Evolutionary conservation across 2,329 filamentous ascomycete species (phyloP).

Genomic region (Neonectria punicea): DNA sequence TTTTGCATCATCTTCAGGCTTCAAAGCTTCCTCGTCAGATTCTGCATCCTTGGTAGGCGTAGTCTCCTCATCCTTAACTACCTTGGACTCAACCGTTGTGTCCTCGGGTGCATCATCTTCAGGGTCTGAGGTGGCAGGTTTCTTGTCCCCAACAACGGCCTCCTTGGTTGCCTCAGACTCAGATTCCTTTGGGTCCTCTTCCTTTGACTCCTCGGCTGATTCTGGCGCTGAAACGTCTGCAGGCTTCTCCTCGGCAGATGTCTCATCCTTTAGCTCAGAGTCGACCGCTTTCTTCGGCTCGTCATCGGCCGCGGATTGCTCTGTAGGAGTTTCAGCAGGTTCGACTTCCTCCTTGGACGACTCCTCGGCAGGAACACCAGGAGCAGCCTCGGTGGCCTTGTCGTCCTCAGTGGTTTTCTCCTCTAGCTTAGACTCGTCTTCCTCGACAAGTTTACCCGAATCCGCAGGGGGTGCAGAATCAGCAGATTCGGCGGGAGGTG

Average conservation of each 20-base stretch:
- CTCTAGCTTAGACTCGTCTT: not conserved
- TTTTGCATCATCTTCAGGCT: slow-evolving; percentile 1
- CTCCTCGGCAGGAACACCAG: not conserved
- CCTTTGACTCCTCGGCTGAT: not conserved
- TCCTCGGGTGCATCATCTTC: slow-evolving; percentile 13
- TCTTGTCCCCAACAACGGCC: slow-evolving; percentile 2
- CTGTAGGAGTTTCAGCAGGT: not conserved
- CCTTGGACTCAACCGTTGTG: not conserved
- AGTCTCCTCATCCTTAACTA: not conserved
- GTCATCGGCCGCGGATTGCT: not conserved
- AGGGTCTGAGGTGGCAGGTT: slow-evolving; percentile 1
- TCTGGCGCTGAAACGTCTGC: not conserved
- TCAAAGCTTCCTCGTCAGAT: not conserved
- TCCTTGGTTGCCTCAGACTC: not conserved
- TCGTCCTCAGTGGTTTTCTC: not conserved
- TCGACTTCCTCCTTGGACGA: not conserved
- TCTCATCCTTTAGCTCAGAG: not conserved
- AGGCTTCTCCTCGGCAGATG: not conserved
- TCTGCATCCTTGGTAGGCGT: slow-evolving; percentile 2
- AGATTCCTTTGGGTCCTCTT: slow-evolving; percentile 3
- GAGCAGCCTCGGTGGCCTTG: not conserved
- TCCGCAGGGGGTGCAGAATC: not conserved
- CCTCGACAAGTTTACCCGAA: not conserved
- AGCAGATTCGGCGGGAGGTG: not conserved
- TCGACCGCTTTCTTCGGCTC: not conserved